These are phyloP conservation scores for Dendrostoma leiphaemia DNA, from an alignment of 2,329 filamentous ascomycete species.

Conservation along the genomic window DNA sequence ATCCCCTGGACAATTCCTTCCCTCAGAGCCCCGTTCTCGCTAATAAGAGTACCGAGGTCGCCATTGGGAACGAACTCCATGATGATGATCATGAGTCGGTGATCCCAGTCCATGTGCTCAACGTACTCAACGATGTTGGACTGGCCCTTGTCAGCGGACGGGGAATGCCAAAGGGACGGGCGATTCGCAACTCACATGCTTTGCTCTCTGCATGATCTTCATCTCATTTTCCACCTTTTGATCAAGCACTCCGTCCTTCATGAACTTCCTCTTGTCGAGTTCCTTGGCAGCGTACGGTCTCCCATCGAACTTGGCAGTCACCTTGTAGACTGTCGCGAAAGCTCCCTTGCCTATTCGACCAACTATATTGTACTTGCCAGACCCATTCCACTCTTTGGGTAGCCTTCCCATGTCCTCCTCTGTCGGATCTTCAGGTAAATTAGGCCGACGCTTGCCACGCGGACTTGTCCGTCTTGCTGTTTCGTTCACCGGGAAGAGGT, in stretches of 20 bases:
- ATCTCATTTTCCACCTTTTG: constrained; percentile 96
- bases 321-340: constrained; percentile 89
- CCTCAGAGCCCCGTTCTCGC: constrained; percentile 56
- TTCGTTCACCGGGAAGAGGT: constrained; percentile 27
- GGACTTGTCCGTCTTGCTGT: background rate
- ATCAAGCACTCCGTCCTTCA: constrained; percentile 87
- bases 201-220: constrained; percentile 85
- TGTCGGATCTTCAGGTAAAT: constrained; percentile 27
- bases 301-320: constrained; percentile 83
- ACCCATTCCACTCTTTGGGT: constrained; percentile 76
- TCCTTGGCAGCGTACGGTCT: constrained; percentile 88
- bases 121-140: constrained; percentile 89
- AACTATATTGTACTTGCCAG: constrained; percentile 78
- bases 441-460: constrained; percentile 1
- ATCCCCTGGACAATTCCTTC: constrained; percentile 72
- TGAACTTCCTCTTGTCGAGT: constrained; percentile 86
- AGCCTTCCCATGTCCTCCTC: constrained; percentile 34
- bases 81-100: constrained; percentile 88
- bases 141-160: constrained; percentile 37
- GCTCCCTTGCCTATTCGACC: constrained; percentile 86
- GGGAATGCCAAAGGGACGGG: background rate
- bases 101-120: constrained; percentile 79
- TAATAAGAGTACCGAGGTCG: constrained; percentile 75
- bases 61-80: constrained; percentile 90
- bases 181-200: constrained; percentile 62